Base-by-base conservation (phyloP, 2,329 filamentous ascomycete genomes). In the Beauveria pseudobassiana region DNA sequence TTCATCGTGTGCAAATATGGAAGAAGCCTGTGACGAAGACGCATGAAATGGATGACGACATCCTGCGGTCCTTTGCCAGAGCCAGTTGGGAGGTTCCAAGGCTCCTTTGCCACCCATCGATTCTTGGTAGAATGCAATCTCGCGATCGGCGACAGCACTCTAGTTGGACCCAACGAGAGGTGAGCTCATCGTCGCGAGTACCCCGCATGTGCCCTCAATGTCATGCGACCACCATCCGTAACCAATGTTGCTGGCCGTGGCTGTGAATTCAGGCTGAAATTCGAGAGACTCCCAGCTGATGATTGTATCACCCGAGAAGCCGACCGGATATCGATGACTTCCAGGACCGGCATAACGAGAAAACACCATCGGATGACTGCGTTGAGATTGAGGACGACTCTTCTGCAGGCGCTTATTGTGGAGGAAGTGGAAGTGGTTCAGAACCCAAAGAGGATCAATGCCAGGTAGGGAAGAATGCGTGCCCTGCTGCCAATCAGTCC, bases 401-500 rank as follows among this genome's bases (percentile, higher is more conserved):
- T 74, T 68, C 28, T 63, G 56, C 10, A 64, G 59, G 3, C 73
- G 71, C 5, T 70, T 70, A 63, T 77, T 80, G 65, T 86, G 82
- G 3, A 85, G 72, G 68, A 82, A 87, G 61, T 87, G 83, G 67
- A 82, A 87, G 68, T 88, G 85, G 66, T 87, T 88, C 22, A 87
- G 76, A 26, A 87, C 72, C 85, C 85, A 87, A 0, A 88, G 73
- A 0, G 85, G 85, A 68, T 87, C 85, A 3, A 87, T 73, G 1
- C 83, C 83, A 0, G 78, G 79, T 6, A 86, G 76, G 40, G 77
- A 76, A 1, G 83, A 83, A 61, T 77, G 74, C 2, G 75, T 72
- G 1, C 85, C 85, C 69, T 87, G 85, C 69, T 88, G 85, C 85
- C 85, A 88, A 68, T 88, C 85, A 30, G 87, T 77, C 85, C 85